Percentiles rank a stretch among this genome's conserved stretches.
Conservation (phyloP, 2,329 filamentous ascomycete species). For the Pleomassaria siparia region DNA sequence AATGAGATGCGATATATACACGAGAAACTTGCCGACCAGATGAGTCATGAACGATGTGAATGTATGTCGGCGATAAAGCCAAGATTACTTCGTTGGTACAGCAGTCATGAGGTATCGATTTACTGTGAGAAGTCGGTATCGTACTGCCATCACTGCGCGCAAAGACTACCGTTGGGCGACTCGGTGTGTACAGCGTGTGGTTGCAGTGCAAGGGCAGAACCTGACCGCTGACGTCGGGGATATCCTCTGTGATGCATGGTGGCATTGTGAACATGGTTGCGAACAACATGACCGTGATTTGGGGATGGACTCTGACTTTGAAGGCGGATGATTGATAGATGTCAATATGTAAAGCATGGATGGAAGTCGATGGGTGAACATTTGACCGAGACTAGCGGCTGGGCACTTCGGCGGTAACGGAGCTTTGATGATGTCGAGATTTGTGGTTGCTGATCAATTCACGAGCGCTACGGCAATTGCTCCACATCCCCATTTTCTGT, state of each 20-base stretch:
- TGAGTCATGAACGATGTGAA: background rate
- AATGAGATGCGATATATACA: background rate
- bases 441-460: slow-evolving; percentile 13
- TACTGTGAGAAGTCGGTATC: too few relatives aligned
- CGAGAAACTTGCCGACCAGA: background rate
- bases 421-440: slow-evolving; percentile 21
- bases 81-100: background rate
- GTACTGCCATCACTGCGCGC: too few relatives aligned
- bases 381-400: background rate
- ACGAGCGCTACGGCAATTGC: slow-evolving; percentile 3
- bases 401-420: slow-evolving; percentile 19
- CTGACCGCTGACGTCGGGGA: too few relatives aligned
- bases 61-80: background rate
- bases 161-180: too few relatives aligned
- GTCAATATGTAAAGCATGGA: background rate
- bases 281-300: too few relatives aligned
- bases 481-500: slow-evolving; percentile 7
- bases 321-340: background rate
- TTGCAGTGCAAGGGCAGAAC: too few relatives aligned
- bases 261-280: too few relatives aligned
- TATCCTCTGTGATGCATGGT: too few relatives aligned
- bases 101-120: too few relatives aligned
- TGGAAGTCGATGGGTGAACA: background rate
- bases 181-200: too few relatives aligned
- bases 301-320: too few relatives aligned